Base-by-base conservation (phyloP, 768 basidiomycete species). In the Tulasnella calospora region DNA sequence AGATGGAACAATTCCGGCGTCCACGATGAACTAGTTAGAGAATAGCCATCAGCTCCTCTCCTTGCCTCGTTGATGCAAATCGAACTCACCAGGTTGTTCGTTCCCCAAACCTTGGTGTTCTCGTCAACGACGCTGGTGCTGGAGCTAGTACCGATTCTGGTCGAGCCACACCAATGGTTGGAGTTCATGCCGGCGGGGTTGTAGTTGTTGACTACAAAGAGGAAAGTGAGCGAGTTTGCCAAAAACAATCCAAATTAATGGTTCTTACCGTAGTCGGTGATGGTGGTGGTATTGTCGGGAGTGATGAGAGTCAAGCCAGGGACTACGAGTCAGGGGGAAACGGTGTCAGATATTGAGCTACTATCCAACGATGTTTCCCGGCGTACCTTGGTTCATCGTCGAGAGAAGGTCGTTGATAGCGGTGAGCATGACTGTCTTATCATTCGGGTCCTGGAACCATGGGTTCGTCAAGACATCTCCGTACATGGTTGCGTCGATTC, bases 151-250 rank as follows among this genome's bases (percentile, higher is more conserved):
- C 88, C 88, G 61, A 91, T 88, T 46, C 82, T 85, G 81, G 86
- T 86, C 7, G 89, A 86, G 35, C 89, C 90, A 21, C 90, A 88
- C 90, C 90, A 91, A 82, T 91, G 90, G 81, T 91, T 91, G 13
- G 89, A 90, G 83, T 88, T 85, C 81, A 82, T 81, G 27, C 80
- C 76, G 38, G 82, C 82, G 4, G 83, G 82, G 67, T 82, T 80
- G 78, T 87, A 87, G 74, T 83, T 85, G 80, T 87, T 84, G 21
- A 89, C 85, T 86, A 80, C 5, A 13, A 7, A 67, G 30, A 33
- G 6, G 3, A 67, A 69, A 27, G 27, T 33, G 71, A 12, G 33
- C 61, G 46, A 33, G n/a, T 33, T 44, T 4, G 38, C 46, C 12
- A 71, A 67, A 47, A 69, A 33, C 40, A 19, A 69, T 7, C 57